Evolutionary conservation across 805 yeast species (phyloP).

Genomic region (Kuraishia hungarica): DNA sequence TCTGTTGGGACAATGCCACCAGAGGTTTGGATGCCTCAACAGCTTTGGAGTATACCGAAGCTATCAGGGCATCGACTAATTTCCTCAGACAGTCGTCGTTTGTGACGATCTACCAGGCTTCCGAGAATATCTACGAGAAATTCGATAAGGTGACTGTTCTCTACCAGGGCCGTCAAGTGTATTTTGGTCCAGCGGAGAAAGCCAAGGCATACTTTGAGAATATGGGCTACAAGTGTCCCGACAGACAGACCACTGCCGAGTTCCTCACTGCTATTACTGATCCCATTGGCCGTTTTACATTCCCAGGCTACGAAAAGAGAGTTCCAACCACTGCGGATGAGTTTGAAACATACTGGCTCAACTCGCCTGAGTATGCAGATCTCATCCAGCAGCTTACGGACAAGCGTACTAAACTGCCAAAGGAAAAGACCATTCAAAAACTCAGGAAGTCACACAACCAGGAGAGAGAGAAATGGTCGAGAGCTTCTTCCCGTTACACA

Average conservation of each 20-base stretch:
- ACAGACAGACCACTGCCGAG: slow-evolving; percentile 62
- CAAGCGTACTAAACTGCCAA: slow-evolving; percentile 11
- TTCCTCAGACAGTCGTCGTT: slow-evolving; percentile 47
- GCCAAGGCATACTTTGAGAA: slow-evolving; percentile 47
- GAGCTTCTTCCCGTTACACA: slow-evolving; percentile 31
- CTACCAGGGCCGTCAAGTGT: slow-evolving; percentile 55
- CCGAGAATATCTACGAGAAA: slow-evolving; percentile 51
- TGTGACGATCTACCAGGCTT: slow-evolving; percentile 62
- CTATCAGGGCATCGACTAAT: slow-evolving; percentile 51
- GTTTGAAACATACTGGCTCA: slow-evolving; percentile 52
- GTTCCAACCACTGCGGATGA: slow-evolving; percentile 51
- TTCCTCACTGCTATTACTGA: slow-evolving; percentile 61
- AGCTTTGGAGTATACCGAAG: slow-evolving; percentile 55
- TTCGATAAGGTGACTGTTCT: slow-evolving; percentile 56
- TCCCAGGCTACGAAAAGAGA: slow-evolving; percentile 37
- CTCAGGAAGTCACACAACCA: slow-evolving; percentile 20
- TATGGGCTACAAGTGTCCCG: slow-evolving; percentile 57
- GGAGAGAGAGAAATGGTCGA: slow-evolving; percentile 17
- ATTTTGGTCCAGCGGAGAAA: slow-evolving; percentile 42
- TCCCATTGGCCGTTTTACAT: slow-evolving; percentile 45
- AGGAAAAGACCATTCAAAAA: slow-evolving; percentile 30
- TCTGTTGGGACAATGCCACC: slow-evolving; percentile 64
- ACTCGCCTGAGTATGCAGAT: slow-evolving; percentile 43
- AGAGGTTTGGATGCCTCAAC: slow-evolving; percentile 67
- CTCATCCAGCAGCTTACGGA: slow-evolving; percentile 23